Evolutionary conservation across 306 rosid genomes (phyloP).

Genomic region (Casuarina cunninghamiana): DNA sequence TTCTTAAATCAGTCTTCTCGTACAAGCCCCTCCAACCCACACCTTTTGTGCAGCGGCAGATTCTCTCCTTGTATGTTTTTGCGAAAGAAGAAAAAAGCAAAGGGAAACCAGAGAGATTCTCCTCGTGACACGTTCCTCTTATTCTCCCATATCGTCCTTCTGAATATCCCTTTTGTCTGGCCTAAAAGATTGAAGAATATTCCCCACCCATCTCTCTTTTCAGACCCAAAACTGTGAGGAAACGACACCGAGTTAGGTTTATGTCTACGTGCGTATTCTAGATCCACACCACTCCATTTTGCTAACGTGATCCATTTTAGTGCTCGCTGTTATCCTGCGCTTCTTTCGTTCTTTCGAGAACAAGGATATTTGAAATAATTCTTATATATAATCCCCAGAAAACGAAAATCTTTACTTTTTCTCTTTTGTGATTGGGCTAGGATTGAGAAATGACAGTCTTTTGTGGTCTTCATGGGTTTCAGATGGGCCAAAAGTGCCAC

Average conservation of each 20-base stretch:
- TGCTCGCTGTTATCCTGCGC: background rate
- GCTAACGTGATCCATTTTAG: background rate
- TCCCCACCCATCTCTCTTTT: constrained; percentile 33
- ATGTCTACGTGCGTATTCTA: background rate
- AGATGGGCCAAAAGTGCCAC: constrained; percentile 23
- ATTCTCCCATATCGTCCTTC: constrained; percentile 55
- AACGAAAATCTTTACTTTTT: too few relatives aligned
- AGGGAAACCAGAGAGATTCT: constrained; percentile 38
- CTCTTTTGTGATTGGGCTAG: background rate
- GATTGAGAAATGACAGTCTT: background rate
- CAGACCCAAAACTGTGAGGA: background rate
- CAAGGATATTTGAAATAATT: too few relatives aligned
- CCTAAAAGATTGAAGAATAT: constrained; percentile 57
- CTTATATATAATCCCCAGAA: too few relatives aligned
- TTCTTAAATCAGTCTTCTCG: constrained; percentile 59
- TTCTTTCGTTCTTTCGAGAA: too few relatives aligned
- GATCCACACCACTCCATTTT: background rate
- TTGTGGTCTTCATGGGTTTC: constrained; percentile 13
- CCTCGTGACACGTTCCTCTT: constrained; percentile 49
- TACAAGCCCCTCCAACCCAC: constrained; percentile 84
- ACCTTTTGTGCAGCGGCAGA: constrained; percentile 59
- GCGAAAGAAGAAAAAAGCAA: constrained; percentile 5
- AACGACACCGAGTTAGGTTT: constrained; percentile 22
- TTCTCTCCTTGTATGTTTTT: constrained; percentile 39
- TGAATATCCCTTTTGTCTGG: constrained; percentile 93